Evolutionary conservation across 371 early-diverging fungal genomes (phyloP).

Genomic region (Umbelopsis sp.): DNA sequence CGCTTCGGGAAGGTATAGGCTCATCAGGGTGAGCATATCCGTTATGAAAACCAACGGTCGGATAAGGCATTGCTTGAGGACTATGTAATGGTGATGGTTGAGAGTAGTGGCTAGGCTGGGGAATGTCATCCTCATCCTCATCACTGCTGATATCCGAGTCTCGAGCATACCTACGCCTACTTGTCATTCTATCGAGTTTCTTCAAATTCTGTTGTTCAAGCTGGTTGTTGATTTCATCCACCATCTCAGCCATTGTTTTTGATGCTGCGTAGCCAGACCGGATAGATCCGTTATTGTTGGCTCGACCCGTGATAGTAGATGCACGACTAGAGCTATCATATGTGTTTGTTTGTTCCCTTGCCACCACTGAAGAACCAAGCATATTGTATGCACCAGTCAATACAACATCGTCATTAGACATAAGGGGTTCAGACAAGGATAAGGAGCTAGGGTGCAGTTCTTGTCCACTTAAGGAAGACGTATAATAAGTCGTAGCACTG

Average conservation of each 20-base stretch:
- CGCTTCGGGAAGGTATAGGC: too few species aligned
- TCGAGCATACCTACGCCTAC: background rate
- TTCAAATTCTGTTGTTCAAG: background rate
- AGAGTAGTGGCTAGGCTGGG: too few species aligned
- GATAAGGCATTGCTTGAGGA: background rate
- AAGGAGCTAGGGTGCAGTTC: background rate
- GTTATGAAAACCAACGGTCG: slow-evolving; percentile 1
- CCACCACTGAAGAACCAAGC: too few species aligned
- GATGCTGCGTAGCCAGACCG: background rate
- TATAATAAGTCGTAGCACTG: too few species aligned
- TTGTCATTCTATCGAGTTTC: background rate
- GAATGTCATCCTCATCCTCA: background rate
- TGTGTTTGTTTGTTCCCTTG: too few species aligned
- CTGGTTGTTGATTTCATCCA: background rate
- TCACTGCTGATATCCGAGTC: background rate
- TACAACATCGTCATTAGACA: too few species aligned
- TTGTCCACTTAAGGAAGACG: background rate
- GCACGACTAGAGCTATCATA: too few species aligned
- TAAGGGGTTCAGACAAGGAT: too few species aligned
- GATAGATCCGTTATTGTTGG: too few species aligned
- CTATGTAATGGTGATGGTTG: background rate
- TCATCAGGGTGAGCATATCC: background rate
- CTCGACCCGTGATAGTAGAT: background rate
- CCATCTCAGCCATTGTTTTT: background rate
- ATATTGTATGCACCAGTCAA: too few species aligned